Evolutionary conservation across 176 grass and related monocot species (phyloP), one percentile per base, ranked within the genome.

Genomic region (Melocanna baccifera): DNA sequence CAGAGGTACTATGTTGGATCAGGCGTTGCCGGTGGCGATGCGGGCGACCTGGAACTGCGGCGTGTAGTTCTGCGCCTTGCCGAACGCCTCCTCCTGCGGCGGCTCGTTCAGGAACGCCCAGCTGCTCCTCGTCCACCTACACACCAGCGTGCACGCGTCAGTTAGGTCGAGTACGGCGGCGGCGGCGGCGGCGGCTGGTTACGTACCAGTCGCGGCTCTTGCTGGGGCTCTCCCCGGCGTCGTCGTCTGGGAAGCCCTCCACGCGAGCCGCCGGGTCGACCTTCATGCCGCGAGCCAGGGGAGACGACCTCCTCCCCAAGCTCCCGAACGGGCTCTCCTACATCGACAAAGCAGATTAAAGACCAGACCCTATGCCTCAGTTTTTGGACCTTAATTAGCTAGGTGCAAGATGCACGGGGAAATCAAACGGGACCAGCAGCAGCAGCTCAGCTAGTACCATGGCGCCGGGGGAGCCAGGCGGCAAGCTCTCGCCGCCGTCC

Each of bases 121-220:
- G 84, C 55, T 98, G 89, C 96, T 98, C 74, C 87, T 76, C 23
- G 96, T 98, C 96, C 96, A 98, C 92, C 92, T 94, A 78, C 32
- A 22, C 19, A 8, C 40, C 18, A 2, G 12, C 19, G 25, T 16
- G 47, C 47, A 16, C 14, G 47, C 47, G 13, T 16, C 47, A 50
- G 5, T 50, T 16, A 5, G 4, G 11, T 45, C 43, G 43, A 43
- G 20, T 14, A 69, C 5, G 22, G 10, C 45, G 10, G 30, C 45
- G 16, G 5, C 6, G 25, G 23, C 40, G 40, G 2, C 41, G 12
- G 46, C 50, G 51, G 51, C 8, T 10, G 22, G 53, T 4, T 28
- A 65, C 62, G 18, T 67, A 87, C 90, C 90, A 91, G 90, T 91
- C 90, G 12, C 72, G 81, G 71, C 57, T 91, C 46, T 51, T 86